Conservation (phyloP, 148 eudicot genomes). For the Linanthus parryae region DNA sequence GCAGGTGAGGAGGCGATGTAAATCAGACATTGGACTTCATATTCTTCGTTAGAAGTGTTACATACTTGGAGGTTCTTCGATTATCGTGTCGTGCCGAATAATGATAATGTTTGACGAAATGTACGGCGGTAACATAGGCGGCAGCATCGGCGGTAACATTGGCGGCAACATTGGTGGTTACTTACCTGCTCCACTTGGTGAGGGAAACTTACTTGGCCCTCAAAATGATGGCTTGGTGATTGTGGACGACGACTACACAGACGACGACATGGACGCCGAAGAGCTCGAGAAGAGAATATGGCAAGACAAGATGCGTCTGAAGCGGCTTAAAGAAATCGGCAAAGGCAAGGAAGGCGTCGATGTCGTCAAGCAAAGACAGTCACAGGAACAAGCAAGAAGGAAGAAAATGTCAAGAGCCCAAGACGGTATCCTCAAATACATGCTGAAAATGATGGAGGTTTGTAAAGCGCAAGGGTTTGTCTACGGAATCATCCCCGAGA, state of each 20-base stretch:
- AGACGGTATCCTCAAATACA: neutral
- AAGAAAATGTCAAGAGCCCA: conserved; percentile 2
- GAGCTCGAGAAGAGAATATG: neutral
- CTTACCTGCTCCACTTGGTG: conserved; percentile 2
- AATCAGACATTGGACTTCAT: no score
- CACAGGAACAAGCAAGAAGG: conserved; percentile 3
- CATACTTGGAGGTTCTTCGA: no score
- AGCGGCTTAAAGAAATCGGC: neutral
- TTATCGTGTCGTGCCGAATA: no score
- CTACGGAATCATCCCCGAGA: conserved; percentile 2
- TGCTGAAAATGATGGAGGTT: conserved; percentile 1
- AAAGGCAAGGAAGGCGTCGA: neutral
- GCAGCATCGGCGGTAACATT: no score
- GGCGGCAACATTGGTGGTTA: conserved; percentile 1
- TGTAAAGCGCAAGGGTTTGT: conserved; percentile 4
- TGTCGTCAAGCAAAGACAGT: conserved; percentile 1
- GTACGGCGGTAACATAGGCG: no score
- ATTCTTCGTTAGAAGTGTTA: no score
- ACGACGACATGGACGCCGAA: neutral
- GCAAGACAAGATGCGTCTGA: neutral
- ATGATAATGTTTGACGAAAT: no score
- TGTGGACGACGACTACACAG: neutral
- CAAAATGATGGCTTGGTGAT: neutral
- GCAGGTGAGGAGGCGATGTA: no score
- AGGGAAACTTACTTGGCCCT: neutral